Conservation (phyloP, 805 yeast genomes). For the Ogataea corticis region DNA sequence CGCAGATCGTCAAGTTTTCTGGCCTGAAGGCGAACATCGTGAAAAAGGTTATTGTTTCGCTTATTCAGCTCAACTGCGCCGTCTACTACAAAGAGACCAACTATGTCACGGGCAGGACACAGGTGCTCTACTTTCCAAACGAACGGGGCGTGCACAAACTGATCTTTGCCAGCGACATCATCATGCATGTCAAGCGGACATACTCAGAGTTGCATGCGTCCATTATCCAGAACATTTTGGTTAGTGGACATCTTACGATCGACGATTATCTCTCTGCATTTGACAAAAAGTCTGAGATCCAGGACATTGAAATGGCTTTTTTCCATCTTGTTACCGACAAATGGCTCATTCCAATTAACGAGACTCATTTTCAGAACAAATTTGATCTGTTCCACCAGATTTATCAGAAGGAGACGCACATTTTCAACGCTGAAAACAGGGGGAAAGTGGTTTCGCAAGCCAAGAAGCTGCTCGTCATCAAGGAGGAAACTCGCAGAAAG, state of each 20-base stretch:
- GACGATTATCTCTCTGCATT: constrained; percentile 46
- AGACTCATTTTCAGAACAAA: constrained; percentile 31
- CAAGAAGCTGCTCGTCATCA: constrained; percentile 61
- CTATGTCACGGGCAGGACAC: constrained; percentile 17
- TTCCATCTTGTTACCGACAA: constrained; percentile 47
- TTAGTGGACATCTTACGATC: constrained; percentile 64
- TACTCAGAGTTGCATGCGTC: constrained; percentile 49
- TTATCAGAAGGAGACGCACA: constrained; percentile 39
- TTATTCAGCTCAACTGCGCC: constrained; percentile 79
- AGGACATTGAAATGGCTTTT: constrained; percentile 40
- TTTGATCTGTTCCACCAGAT: constrained; percentile 35
- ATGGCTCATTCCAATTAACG: constrained; percentile 50
- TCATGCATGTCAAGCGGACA: constrained; percentile 50
- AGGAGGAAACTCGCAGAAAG: constrained; percentile 48
- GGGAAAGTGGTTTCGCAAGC: constrained; percentile 47
- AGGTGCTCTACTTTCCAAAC: constrained; percentile 54
- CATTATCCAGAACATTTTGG: constrained; percentile 67
- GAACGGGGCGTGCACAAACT: constrained; percentile 64
- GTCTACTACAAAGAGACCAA: constrained; percentile 55
- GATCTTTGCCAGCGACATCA: constrained; percentile 76
- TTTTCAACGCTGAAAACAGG: constrained; percentile 31
- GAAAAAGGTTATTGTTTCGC: constrained; percentile 67
- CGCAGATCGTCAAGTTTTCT: constrained; percentile 51
- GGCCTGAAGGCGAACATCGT: constrained; percentile 50
- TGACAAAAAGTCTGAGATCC: constrained; percentile 24